Percentiles rank a stretch among this genome's conserved stretches.
Evolutionary conservation across 225 moss, liverwort and hornwort genomes (phyloP).

Genomic region (Neckera pumila): DNA sequence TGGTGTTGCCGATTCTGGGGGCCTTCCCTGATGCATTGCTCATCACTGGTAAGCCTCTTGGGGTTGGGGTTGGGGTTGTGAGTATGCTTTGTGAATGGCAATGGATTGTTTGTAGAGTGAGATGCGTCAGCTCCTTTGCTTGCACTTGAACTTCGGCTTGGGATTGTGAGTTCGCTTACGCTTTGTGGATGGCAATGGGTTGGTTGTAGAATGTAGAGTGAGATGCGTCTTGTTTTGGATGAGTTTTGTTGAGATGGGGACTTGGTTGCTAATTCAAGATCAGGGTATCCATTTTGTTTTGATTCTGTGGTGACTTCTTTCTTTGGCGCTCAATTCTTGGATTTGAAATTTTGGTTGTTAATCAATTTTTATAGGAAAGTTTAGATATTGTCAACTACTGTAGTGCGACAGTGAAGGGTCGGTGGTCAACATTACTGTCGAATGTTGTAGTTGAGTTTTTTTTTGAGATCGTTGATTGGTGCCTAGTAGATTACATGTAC

Average conservation of each 20-base stretch:
- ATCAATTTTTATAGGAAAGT: background rate
- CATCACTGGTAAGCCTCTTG: constrained; percentile 36
- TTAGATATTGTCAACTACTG: background rate
- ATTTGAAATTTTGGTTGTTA: background rate
- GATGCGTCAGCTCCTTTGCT: background rate
- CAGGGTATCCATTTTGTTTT: background rate
- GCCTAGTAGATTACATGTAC: background rate
- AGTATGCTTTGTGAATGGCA: background rate
- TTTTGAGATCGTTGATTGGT: background rate
- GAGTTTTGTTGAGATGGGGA: background rate
- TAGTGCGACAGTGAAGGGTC: background rate
- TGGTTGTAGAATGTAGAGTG: background rate
- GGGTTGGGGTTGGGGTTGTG: background rate
- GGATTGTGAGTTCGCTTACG: background rate
- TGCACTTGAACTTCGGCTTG: background rate
- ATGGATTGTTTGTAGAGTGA: background rate
- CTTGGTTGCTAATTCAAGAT: background rate
- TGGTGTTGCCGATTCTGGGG: constrained; percentile 82
- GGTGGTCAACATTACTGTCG: background rate
- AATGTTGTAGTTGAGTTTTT: background rate
- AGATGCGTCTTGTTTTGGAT: background rate
- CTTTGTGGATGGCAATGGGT: background rate
- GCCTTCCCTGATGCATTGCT: constrained; percentile 88
- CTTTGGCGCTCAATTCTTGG: background rate
- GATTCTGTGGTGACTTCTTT: background rate